A percentile compares a stretch with the other conserved stretches of the same genome.
phyloP scores from a whole-genome alignment of 495 filamentous ascomycete genomes.

The Tuber aestivum region DNA sequence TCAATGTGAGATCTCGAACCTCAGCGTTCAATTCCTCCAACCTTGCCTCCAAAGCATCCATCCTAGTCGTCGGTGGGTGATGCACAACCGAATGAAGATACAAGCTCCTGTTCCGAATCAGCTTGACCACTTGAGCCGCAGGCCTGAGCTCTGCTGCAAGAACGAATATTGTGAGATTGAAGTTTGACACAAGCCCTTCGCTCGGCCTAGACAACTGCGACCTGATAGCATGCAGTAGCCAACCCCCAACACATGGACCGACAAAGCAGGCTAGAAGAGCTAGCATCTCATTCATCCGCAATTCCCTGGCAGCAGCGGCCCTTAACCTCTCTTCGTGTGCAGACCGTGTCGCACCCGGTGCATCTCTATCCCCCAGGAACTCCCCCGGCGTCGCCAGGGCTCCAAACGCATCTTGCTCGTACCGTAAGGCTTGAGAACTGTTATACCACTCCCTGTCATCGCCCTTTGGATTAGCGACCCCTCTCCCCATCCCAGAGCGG shows the following conservation, averaged over 20 bases:
- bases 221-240: slow-evolving; percentile 69
- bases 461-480: slow-evolving; percentile 16
- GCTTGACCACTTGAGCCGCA: slow-evolving; percentile 68
- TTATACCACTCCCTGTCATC: slow-evolving; percentile 79
- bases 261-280: slow-evolving; percentile 75
- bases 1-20: slow-evolving; percentile 45
- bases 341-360: not conserved
- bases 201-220: slow-evolving; percentile 71
- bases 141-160: slow-evolving; percentile 81
- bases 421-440: slow-evolving; percentile 56
- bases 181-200: slow-evolving; percentile 81
- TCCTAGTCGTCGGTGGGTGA: slow-evolving; percentile 47
- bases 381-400: not conserved
- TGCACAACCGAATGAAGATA: slow-evolving; percentile 71
- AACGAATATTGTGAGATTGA: slow-evolving; percentile 90
- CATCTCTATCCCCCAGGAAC: not conserved
- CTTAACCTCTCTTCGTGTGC: slow-evolving; percentile 8
- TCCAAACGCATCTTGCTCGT: slow-evolving; percentile 23
- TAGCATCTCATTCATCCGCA: slow-evolving; percentile 65
- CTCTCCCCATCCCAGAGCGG: not conserved
- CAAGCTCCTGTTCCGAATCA: slow-evolving; percentile 72
- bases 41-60: slow-evolving; percentile 46
- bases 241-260: slow-evolving; percentile 70
- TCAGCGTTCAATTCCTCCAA: slow-evolving; percentile 54
- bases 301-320: slow-evolving; percentile 53